Conservation (phyloP, 805 yeast species). For the Hemisphaericaspora nanyangensis region DNA sequence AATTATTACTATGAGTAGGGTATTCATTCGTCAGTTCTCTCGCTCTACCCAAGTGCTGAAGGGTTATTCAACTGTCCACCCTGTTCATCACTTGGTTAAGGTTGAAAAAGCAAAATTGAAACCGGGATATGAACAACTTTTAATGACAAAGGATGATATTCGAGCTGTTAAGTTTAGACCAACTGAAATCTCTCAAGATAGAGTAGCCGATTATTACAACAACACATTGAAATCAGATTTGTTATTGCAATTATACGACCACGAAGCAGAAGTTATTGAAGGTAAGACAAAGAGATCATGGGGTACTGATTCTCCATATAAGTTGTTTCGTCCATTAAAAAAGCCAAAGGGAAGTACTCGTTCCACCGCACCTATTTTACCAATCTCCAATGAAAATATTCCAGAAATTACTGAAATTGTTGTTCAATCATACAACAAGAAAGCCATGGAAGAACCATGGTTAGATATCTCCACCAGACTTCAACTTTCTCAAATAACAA, state of each 20-base stretch:
- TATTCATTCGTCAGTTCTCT: constrained; percentile 28
- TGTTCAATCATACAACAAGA: constrained; percentile 73
- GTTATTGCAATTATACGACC: constrained; percentile 71
- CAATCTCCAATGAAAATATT: constrained; percentile 62
- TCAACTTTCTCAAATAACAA: constrained; percentile 92
- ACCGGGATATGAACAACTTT: constrained; percentile 67
- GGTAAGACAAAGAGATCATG: constrained; percentile 80
- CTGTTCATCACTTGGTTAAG: constrained; percentile 86
- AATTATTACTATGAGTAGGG: constrained; percentile 17
- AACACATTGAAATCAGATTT: constrained; percentile 75
- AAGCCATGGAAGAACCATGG: constrained; percentile 66
- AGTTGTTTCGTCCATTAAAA: constrained; percentile 72
- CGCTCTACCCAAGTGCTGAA: constrained; percentile 47
- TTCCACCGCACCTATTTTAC: constrained; percentile 70
- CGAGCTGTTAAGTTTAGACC: constrained; percentile 79
- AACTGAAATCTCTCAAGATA: constrained; percentile 67
- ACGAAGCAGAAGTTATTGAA: constrained; percentile 46
- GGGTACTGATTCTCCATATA: constrained; percentile 87
- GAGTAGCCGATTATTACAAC: constrained; percentile 71
- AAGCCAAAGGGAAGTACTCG: constrained; percentile 74
- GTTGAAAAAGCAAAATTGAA: constrained; percentile 72
- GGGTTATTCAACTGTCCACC: constrained; percentile 68
- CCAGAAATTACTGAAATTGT: constrained; percentile 68
- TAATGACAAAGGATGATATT: constrained; percentile 67
- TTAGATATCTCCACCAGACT: constrained; percentile 71